phyloP scores from a whole-genome alignment of 2,329 filamentous ascomycete species.

The Colletotrichum sojae region DNA sequence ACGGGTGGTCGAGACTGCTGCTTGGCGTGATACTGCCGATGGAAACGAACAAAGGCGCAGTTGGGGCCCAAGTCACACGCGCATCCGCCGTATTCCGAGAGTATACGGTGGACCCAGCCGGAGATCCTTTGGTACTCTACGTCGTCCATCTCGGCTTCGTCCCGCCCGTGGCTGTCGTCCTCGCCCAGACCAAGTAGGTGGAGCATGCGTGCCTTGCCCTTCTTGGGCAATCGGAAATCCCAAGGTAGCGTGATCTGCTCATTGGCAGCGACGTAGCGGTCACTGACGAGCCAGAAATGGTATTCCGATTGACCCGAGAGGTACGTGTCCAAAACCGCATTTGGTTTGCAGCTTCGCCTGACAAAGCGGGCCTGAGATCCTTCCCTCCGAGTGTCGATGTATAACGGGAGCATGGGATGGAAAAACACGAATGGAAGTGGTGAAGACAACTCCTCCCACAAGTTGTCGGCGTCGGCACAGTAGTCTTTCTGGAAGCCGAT shows the following conservation, averaged over 20 bases:
- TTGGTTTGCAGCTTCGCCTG: slow-evolving; percentile 92
- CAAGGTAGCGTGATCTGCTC: slow-evolving; percentile 76
- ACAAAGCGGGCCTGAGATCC: slow-evolving; percentile 90
- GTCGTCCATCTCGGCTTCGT: slow-evolving; percentile 70
- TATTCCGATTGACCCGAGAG: slow-evolving; percentile 84
- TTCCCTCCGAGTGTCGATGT: slow-evolving; percentile 91
- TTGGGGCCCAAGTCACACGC: slow-evolving; percentile 77
- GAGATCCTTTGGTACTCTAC: slow-evolving; percentile 73
- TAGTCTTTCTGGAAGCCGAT: slow-evolving; percentile 83
- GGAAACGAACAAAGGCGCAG: slow-evolving; percentile 75
- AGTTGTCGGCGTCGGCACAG: slow-evolving; percentile 74
- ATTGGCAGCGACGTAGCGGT: slow-evolving; percentile 77
- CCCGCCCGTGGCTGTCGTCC: slow-evolving; percentile 64
- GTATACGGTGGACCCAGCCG: slow-evolving; percentile 77
- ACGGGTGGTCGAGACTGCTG: slow-evolving; percentile 55
- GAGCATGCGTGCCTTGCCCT: slow-evolving; percentile 66
- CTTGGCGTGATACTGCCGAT: slow-evolving; percentile 68
- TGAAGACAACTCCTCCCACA: slow-evolving; percentile 76
- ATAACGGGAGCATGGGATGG: slow-evolving; percentile 88
- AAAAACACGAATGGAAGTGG: slow-evolving; percentile 86
- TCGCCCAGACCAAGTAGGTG: slow-evolving; percentile 74
- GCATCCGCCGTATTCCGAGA: slow-evolving; percentile 85
- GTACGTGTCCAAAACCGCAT: slow-evolving; percentile 89
- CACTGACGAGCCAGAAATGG: slow-evolving; percentile 93
- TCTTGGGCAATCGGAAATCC: slow-evolving; percentile 77